phyloP scores from a whole-genome alignment of 345 rosid genomes.

The Mangifera indica region DNA sequence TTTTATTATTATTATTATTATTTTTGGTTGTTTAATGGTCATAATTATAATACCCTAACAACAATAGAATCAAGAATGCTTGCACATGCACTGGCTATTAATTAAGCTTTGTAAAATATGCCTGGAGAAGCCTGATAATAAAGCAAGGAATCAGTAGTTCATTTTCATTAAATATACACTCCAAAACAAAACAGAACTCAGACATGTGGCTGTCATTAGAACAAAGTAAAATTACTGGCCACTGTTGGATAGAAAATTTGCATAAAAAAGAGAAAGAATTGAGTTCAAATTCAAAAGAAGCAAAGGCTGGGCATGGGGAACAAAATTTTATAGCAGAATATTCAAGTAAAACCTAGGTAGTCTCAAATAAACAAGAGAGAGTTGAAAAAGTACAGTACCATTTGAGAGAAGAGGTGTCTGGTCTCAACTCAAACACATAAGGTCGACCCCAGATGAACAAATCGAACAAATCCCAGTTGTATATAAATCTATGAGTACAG shows the following conservation, averaged over 20 bases:
- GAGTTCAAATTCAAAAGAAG: background rate
- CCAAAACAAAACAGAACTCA: too few species aligned
- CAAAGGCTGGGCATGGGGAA: background rate
- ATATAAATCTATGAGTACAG: background rate
- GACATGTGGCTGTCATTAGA: background rate
- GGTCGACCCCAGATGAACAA: background rate
- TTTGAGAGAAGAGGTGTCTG: background rate
- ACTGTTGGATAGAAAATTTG: too few species aligned
- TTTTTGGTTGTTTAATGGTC: background rate
- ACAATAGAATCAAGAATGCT: background rate
- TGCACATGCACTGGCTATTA: background rate
- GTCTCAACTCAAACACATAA: background rate
- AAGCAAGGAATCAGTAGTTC: background rate
- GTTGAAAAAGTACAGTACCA: background rate
- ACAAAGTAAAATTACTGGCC: too few species aligned
- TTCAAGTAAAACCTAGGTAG: background rate
- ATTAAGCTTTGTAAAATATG: background rate
- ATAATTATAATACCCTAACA: background rate
- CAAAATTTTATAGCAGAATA: background rate
- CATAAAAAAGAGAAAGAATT: background rate
- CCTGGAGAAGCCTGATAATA: background rate
- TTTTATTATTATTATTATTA: too few species aligned
- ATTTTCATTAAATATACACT: too few species aligned
- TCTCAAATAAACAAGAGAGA: background rate
- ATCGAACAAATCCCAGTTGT: constrained; percentile 7